phyloP scores from a whole-genome alignment of 768 basidiomycete species.

The Suillus sp. region DNA sequence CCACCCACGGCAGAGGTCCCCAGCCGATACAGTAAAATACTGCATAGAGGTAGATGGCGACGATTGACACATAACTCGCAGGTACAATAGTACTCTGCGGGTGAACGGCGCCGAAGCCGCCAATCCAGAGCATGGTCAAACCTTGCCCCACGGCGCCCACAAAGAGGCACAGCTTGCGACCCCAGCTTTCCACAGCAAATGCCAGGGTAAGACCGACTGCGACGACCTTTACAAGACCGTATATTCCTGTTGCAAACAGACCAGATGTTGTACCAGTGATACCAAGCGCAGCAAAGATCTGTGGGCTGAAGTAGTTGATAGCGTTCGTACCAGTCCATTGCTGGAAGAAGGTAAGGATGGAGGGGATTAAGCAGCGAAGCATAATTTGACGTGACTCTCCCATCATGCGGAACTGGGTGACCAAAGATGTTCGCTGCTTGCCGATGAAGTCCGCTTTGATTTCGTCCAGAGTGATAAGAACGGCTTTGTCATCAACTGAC shows the following conservation, averaged over 20 bases:
- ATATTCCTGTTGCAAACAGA: slow-evolving; percentile 48
- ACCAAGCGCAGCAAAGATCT: slow-evolving; percentile 47
- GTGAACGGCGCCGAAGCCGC: slow-evolving; percentile 42
- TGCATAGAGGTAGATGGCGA: slow-evolving; percentile 50
- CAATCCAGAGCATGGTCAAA: slow-evolving; percentile 50
- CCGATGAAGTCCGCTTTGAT: slow-evolving; percentile 47
- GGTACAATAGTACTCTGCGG: slow-evolving; percentile 33
- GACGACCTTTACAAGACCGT: slow-evolving; percentile 39
- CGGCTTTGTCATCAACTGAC: slow-evolving; percentile 33
- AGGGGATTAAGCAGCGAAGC: slow-evolving; percentile 43
- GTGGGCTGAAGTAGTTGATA: slow-evolving; percentile 51
- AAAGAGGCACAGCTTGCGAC: slow-evolving; percentile 47
- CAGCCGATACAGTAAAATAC: slow-evolving; percentile 48
- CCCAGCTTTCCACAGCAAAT: slow-evolving; percentile 46
- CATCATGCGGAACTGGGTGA: slow-evolving; percentile 40
- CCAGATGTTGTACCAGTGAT: slow-evolving; percentile 41
- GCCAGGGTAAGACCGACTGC: slow-evolving; percentile 42
- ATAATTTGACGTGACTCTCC: slow-evolving; percentile 39
- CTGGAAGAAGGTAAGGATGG: slow-evolving; percentile 45
- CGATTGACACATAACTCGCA: slow-evolving; percentile 46
- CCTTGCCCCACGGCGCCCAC: slow-evolving; percentile 48
- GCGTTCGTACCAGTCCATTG: slow-evolving; percentile 52
- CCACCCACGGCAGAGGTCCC: slow-evolving; percentile 41
- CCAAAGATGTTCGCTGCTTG: slow-evolving; percentile 34
- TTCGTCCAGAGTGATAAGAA: slow-evolving; percentile 41